These are phyloP conservation scores for Xylaria scruposa DNA, from an alignment of 495 filamentous ascomycete species.

Conservation along the genomic window DNA sequence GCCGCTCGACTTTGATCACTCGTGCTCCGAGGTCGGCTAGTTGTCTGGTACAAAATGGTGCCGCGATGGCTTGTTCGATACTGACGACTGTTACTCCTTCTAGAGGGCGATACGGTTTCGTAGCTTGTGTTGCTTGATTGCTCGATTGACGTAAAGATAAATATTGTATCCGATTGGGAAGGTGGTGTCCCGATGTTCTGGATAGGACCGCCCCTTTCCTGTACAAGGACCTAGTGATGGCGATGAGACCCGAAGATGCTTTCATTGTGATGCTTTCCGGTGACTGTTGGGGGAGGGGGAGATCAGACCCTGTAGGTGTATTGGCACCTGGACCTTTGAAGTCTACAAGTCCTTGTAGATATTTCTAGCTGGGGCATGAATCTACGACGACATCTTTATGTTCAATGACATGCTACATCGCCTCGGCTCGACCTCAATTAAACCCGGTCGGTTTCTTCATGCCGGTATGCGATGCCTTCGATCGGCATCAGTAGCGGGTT, in stretches of 20 bases:
- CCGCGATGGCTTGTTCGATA: slow-evolving; percentile 60
- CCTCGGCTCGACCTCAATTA: background rate
- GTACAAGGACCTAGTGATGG: background rate
- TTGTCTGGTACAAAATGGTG: slow-evolving; percentile 60
- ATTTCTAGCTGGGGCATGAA: background rate
- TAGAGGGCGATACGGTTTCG: slow-evolving; percentile 48
- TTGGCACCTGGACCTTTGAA: background rate
- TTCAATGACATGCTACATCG: background rate
- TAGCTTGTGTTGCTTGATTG: slow-evolving; percentile 22
- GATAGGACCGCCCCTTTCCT: background rate
- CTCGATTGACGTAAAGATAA: background rate
- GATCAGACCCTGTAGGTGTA: background rate
- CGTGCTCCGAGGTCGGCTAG: slow-evolving; percentile 59
- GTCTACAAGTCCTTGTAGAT: background rate
- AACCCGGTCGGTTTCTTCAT: slow-evolving; percentile 6
- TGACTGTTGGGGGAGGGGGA: background rate
- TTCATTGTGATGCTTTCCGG: background rate
- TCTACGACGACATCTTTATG: background rate
- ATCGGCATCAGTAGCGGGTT: background rate
- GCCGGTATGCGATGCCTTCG: background rate
- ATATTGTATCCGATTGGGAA: background rate
- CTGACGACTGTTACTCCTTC: slow-evolving; percentile 58
- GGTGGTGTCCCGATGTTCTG: background rate
- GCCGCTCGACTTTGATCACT: slow-evolving; percentile 61
- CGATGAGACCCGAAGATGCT: background rate